Evolutionary conservation across 768 basidiomycete species (phyloP).

Genomic region (Boletus rufocinnamomeus): DNA sequence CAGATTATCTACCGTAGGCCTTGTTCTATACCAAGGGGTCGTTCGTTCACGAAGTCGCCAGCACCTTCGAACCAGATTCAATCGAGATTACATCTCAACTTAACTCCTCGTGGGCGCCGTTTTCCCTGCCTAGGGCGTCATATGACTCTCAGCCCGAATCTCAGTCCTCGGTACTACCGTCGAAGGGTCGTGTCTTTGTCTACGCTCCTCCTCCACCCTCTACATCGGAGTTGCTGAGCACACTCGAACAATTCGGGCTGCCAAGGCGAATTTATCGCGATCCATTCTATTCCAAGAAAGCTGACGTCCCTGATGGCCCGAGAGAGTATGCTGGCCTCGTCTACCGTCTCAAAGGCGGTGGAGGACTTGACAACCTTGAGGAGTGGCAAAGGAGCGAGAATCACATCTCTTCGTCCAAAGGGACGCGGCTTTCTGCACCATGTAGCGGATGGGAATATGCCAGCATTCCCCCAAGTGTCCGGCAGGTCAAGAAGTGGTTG

Average conservation of each 20-base stretch:
- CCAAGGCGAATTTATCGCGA: constrained; percentile 66
- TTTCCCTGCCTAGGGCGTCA: constrained; percentile 20
- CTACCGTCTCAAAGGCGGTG: constrained; percentile 70
- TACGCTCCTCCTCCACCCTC: constrained; percentile 58
- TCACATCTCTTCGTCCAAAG: constrained; percentile 1
- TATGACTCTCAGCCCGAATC: constrained; percentile 12
- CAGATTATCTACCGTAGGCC: constrained; percentile 23
- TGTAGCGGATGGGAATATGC: constrained; percentile 83
- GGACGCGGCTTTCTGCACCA: constrained; percentile 24
- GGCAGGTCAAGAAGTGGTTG: constrained; percentile 59
- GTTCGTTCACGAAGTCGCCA: background rate
- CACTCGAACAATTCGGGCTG: constrained; percentile 48
- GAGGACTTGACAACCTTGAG: constrained; percentile 56
- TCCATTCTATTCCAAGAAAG: constrained; percentile 76
- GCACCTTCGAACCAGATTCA: constrained; percentile 20
- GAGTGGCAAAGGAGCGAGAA: constrained; percentile 50
- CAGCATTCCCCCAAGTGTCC: constrained; percentile 61
- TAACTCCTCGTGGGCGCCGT: background rate
- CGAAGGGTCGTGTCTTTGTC: constrained; percentile 33
- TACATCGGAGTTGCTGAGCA: constrained; percentile 44
- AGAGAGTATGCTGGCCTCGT: constrained; percentile 78
- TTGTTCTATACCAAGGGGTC: background rate
- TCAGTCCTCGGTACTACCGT: constrained; percentile 4
- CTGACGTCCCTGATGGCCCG: constrained; percentile 67
- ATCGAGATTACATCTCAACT: background rate